These are phyloP conservation scores for Corniculantispora saksenae DNA, from an alignment of 2,329 filamentous ascomycete genomes.

Conservation along the genomic window DNA sequence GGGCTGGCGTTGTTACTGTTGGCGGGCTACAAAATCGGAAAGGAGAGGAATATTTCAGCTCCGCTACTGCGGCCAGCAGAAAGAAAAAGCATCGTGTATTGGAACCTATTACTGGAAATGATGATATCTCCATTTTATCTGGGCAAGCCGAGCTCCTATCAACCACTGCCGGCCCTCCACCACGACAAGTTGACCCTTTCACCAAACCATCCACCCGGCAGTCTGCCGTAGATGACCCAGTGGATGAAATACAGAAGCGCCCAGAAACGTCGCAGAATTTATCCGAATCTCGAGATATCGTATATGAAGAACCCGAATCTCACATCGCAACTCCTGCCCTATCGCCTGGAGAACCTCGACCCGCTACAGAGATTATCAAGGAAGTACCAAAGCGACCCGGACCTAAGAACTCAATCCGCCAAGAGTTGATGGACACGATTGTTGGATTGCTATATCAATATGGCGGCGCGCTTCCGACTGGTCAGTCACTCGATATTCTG, in stretches of 20 bases:
- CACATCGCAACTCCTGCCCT: neutral
- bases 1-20: neutral
- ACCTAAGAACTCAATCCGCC: neutral
- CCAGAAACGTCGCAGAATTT: neutral
- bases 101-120: neutral
- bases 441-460: conserved; percentile 32
- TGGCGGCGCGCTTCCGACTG: conserved; percentile 53
- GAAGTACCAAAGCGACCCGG: neutral
- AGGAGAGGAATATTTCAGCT: neutral
- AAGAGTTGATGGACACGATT: conserved; percentile 28
- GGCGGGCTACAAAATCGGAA: neutral
- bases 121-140: neutral
- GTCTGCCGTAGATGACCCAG: no score
- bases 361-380: neutral
- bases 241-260: neutral
- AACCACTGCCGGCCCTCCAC: neutral
- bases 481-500: conserved; percentile 36
- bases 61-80: neutral
- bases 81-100: conserved; percentile 14
- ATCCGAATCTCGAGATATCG: neutral
- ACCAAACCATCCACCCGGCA: neutral
- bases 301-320: neutral
- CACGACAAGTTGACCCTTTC: conserved; percentile 14
- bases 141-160: conserved; percentile 15
- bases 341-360: neutral